Evolutionary conservation across 129 eudicot genomes (phyloP), one percentile per base, ranked within the genome.

Genomic region (Chrysanthemum makinoi): DNA sequence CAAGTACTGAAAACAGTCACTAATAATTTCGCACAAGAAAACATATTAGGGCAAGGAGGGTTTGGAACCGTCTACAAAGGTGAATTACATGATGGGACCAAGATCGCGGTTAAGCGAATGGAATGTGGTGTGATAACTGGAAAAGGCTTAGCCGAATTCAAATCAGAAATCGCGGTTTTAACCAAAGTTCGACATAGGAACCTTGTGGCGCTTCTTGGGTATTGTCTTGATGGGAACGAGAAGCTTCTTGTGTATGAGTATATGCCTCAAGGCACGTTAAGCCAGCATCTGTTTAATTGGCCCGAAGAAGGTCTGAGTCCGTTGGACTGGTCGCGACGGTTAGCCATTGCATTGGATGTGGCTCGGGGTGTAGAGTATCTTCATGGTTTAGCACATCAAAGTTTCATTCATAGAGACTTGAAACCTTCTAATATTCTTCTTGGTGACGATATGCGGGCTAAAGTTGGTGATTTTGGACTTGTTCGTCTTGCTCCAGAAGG

Each of bases 401-500:
- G 99, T 80, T 95, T 95, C 66, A 95, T 95, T 58, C 99, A 95
- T 58, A 75, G 99, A 80, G 99, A 95, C 74, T 75, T 95, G 6
- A 95, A 95, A 75, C 99, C 99, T 28, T 95, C 99, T 1, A 95
- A 95, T 58, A 95, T 95, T 63, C 88, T 95, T 24, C 99, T 95
- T 3, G 99, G 99, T 33, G 99, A 95, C 58, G 99, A 95, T 76
- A 87, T 95, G 99, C 84, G 97, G 72, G 99, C 99, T 13, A 95
- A 95, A 80, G 99, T 95, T 57, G 88, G 96, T 6, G 99, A 95
- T 84, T 95, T 95, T 58, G 99, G 99, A 2, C 97, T 95, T 14
- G 99, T 95, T 13, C 90, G 99, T 52, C 95, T 95, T 65, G 99
- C 99, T 48, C 99, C 99, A 0, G 99, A 90, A 81, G 99, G 99